Base-by-base conservation (phyloP, 2,329 filamentous ascomycete species). In the Pestalotiopsis sp. region DNA sequence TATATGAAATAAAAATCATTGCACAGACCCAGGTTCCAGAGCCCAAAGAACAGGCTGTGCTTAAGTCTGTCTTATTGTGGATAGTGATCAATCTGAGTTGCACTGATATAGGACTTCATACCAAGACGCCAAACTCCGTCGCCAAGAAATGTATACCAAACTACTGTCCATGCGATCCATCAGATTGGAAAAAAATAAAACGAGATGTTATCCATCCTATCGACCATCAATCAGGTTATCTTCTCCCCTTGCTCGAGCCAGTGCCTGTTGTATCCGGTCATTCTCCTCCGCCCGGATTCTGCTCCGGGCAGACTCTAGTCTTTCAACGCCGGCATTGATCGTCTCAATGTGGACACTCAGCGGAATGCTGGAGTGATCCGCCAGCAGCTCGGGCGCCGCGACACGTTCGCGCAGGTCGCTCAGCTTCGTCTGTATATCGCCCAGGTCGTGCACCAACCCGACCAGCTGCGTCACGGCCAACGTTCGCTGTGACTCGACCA, bases 311-410 rank as follows among this genome's bases (percentile, higher is more conserved):
- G 81, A 79, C 76, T 93, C 89, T 69, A 96, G 80, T 70, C 93
- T 84, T 77, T 94, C 91, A 1, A 94, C 88, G 0, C 91, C 91
- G 62, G 88, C 82, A 67, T 91, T 85, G 69, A 96, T 94, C 67
- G 89, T 90, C 71, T 93, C 89, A 55, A 96, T 89, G 75, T 96
- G 92, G 56, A 93, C 89, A 64, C 86, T 85, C 4, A 96, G 81
- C 2, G 92, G 91, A 10, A 93, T 83, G 35, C 83, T 80, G 3
- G 79, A 77, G 40, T 67, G 80, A 30, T 82, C 84, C 1, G 84
- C 85, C 11, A 89, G 73, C 10, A 91, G 77, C 70, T 89, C 89
- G 0, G 92, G 91, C 67, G 87, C 85, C 0, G 88, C 89, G 10
- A 94, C 91, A 5, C 90, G 82, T 68, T 94, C 91, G 24, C 91